phyloP scores from a whole-genome alignment of 2,329 filamentous ascomycete species.

The Fusarium armeniacum region DNA sequence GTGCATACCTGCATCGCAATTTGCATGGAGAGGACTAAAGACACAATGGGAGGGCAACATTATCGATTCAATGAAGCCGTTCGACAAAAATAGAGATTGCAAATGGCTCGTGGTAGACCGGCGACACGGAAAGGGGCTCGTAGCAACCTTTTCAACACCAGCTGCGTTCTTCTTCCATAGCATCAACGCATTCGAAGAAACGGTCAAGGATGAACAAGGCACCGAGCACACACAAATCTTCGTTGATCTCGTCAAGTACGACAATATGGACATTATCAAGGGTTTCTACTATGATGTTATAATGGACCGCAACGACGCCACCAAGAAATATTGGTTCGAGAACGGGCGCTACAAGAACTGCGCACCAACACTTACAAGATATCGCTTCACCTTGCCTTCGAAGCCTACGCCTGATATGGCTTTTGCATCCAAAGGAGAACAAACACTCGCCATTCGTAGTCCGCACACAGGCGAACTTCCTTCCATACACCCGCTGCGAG shows the following conservation, averaged over 20 bases:
- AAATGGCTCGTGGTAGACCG: slow-evolving; percentile 84
- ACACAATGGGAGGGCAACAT: slow-evolving; percentile 77
- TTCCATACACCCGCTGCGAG: slow-evolving; percentile 71
- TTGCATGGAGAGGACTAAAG: slow-evolving; percentile 68
- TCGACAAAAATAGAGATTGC: slow-evolving; percentile 68
- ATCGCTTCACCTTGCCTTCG: slow-evolving; percentile 58
- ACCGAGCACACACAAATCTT: slow-evolving; percentile 63
- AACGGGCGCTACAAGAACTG: slow-evolving; percentile 56
- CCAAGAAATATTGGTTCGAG: slow-evolving; percentile 60
- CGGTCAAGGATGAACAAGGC: slow-evolving; percentile 53
- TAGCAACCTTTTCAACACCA: slow-evolving; percentile 76
- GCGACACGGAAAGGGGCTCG: slow-evolving; percentile 69
- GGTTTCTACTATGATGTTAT: slow-evolving; percentile 79
- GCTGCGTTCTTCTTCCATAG: slow-evolving; percentile 85
- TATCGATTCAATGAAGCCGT: slow-evolving; percentile 75
- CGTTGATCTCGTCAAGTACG: slow-evolving; percentile 75
- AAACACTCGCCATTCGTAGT: slow-evolving; percentile 62
- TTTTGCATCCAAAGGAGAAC: slow-evolving; percentile 47
- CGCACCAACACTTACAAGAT: slow-evolving; percentile 59
- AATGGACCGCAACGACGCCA: slow-evolving; percentile 64
- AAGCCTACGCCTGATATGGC: slow-evolving; percentile 30
- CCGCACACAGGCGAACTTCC: slow-evolving; percentile 74
- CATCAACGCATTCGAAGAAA: slow-evolving; percentile 81
- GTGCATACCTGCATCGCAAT: slow-evolving; percentile 77
- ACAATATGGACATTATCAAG: slow-evolving; percentile 74